A percentile compares a stretch with the other conserved stretches of the same genome.
Evolutionary conservation across 1,284 basidiomycete species (phyloP).

Genomic region (Trichosporon sp.): DNA sequence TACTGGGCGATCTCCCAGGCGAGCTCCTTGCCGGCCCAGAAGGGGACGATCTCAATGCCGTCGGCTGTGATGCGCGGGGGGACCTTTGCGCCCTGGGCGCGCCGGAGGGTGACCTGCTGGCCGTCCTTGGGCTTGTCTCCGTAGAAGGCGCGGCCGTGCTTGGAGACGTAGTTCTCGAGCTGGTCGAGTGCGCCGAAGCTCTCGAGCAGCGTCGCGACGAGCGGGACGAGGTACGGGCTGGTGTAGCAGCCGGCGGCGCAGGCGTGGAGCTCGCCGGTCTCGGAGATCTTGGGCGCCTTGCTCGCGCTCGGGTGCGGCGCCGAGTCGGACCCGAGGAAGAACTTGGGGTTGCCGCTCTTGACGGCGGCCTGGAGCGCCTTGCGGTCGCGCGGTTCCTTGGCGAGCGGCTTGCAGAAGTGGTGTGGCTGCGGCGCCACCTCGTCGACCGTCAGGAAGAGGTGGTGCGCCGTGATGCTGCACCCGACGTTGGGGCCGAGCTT

Average conservation of each 20-base stretch:
- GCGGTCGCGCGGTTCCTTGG: constrained; percentile 91
- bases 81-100: constrained; percentile 44
- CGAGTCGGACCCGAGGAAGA: constrained; percentile 97
- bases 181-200: constrained; percentile 77
- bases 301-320: constrained; percentile 82
- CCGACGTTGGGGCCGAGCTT: constrained; percentile 81
- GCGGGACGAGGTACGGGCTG: constrained; percentile 79
- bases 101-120: constrained; percentile 49
- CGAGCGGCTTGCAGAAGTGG: constrained; percentile 98
- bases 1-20: constrained; percentile 66
- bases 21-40: constrained; percentile 82
- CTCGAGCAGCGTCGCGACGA: constrained; percentile 73
- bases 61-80: constrained; percentile 55
- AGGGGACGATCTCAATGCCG: constrained; percentile 70
- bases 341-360: constrained; percentile 80
- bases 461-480: constrained; percentile 96
- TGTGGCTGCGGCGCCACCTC: constrained; percentile 95
- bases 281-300: constrained; percentile 60
- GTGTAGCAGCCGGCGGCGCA: constrained; percentile 95
- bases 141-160: constrained; percentile 77
- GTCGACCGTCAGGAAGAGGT: constrained; percentile 89
- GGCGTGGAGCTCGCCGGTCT: constrained; percentile 51
- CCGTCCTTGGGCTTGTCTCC: constrained; percentile 49
- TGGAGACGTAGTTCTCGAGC: constrained; percentile 72
- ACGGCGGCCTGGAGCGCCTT: constrained; percentile 78